Conservation (phyloP, 805 yeast genomes). For the Isabelozyma gotoi region DNA sequence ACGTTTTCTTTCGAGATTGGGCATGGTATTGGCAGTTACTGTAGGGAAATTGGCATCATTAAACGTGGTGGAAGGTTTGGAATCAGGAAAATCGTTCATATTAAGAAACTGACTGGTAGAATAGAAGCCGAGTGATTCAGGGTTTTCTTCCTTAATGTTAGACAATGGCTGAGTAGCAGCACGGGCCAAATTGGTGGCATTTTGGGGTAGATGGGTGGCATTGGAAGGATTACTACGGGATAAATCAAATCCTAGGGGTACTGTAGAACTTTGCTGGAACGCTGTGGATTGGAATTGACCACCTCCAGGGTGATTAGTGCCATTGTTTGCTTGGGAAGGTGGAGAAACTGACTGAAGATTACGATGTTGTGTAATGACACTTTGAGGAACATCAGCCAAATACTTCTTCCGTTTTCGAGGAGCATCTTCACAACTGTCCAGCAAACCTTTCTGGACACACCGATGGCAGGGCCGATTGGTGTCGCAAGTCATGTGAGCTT, state of each 20-base stretch:
- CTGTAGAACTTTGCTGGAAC: conserved; percentile 12
- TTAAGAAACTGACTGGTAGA: background rate
- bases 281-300: conserved; percentile 6
- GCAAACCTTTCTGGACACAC: conserved; percentile 69
- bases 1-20: conserved; percentile 17
- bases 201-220: background rate
- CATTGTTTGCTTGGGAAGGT: conserved; percentile 4
- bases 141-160: background rate
- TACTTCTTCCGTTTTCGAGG: conserved; percentile 86
- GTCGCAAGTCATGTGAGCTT: conserved; percentile 92
- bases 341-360: conserved; percentile 1
- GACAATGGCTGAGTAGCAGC: background rate
- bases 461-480: conserved; percentile 78
- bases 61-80: too few relatives aligned
- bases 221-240: background rate
- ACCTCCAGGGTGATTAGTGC: background rate
- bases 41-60: background rate
- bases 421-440: conserved; percentile 79
- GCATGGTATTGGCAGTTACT: conserved; percentile 3
- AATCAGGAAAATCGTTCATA: background rate
- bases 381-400: conserved; percentile 56
- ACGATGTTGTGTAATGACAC: conserved; percentile 7
- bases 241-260: background rate
- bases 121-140: background rate
- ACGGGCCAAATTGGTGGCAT: background rate